phyloP scores from a whole-genome alignment of 2,329 filamentous ascomycete genomes.

The Arthrobotrys iridis region DNA sequence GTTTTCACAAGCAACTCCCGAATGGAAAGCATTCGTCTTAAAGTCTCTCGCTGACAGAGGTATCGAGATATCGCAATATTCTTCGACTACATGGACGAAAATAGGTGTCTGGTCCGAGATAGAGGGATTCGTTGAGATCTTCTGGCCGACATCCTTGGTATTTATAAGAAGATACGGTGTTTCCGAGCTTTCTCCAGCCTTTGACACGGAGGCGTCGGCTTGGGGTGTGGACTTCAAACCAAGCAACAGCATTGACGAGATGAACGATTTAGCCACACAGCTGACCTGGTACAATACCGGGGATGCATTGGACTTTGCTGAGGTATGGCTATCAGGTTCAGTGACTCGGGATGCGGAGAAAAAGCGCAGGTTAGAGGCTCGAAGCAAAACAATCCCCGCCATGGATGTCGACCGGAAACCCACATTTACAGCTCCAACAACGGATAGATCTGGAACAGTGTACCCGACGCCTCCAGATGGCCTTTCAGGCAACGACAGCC shows the following conservation, averaged over 20 bases:
- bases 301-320: conserved; percentile 38
- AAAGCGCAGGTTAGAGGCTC: conserved; percentile 29
- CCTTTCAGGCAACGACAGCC: conserved; percentile 39
- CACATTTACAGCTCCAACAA: conserved; percentile 7
- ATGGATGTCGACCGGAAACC: conserved; percentile 8
- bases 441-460: conserved; percentile 44
- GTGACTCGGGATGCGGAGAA: conserved; percentile 26
- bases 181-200: background rate
- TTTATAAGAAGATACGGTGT: conserved; percentile 31
- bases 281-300: conserved; percentile 45
- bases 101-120: conserved; percentile 41
- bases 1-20: conserved; percentile 24
- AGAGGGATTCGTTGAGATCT: conserved; percentile 39
- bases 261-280: conserved; percentile 26
- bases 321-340: conserved; percentile 18
- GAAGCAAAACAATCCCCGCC: conserved; percentile 21
- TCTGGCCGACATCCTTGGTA: conserved; percentile 38
- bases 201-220: background rate
- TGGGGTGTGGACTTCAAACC: background rate
- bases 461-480: conserved; percentile 51
- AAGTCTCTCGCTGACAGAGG: conserved; percentile 42
- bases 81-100: conserved; percentile 28
- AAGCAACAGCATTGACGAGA: background rate
- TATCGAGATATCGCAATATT: conserved; percentile 9
- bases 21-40: conserved; percentile 49